A percentile compares a stretch with the other conserved stretches of the same genome.
phyloP scores from a whole-genome alignment of 2,329 filamentous ascomycete genomes.

The Arachnomyces sp. region DNA sequence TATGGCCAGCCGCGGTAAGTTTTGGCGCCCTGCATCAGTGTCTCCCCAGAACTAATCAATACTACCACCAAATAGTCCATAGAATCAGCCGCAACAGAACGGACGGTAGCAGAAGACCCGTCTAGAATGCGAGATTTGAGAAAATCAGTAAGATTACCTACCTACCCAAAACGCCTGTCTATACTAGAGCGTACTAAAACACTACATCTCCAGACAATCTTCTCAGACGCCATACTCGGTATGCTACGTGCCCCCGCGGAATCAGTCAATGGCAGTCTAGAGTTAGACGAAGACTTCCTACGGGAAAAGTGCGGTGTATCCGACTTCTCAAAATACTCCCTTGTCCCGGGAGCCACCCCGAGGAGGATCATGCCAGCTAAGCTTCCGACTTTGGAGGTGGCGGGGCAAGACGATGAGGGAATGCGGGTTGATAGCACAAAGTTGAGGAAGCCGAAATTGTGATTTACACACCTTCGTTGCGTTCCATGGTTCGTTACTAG shows the following conservation, averaged over 20 bases:
- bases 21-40: constrained; percentile 8
- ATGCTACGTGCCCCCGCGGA: constrained; percentile 55
- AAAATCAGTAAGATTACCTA: constrained; percentile 40
- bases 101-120: constrained; percentile 39
- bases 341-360: constrained; percentile 57
- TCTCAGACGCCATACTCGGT: constrained; percentile 68
- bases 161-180: not conserved
- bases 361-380: constrained; percentile 67
- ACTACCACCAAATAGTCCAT: constrained; percentile 44
- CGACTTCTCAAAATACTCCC: constrained; percentile 64
- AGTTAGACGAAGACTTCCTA: constrained; percentile 75
- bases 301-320: constrained; percentile 53
- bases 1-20: constrained; percentile 71
- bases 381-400: constrained; percentile 62
- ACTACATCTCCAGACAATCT: constrained; percentile 61
- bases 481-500: not conserved
- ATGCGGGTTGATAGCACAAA: constrained; percentile 57
- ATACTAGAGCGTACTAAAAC: not conserved
- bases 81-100: constrained; percentile 63
- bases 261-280: constrained; percentile 61
- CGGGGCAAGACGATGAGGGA: constrained; percentile 74
- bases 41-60: constrained; percentile 3
- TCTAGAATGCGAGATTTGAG: constrained; percentile 52
- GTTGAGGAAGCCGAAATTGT: constrained; percentile 21
- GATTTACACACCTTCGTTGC: not conserved